Conservation (phyloP, 2,329 filamentous ascomycete genomes). For the Alternaria metachromatica region DNA sequence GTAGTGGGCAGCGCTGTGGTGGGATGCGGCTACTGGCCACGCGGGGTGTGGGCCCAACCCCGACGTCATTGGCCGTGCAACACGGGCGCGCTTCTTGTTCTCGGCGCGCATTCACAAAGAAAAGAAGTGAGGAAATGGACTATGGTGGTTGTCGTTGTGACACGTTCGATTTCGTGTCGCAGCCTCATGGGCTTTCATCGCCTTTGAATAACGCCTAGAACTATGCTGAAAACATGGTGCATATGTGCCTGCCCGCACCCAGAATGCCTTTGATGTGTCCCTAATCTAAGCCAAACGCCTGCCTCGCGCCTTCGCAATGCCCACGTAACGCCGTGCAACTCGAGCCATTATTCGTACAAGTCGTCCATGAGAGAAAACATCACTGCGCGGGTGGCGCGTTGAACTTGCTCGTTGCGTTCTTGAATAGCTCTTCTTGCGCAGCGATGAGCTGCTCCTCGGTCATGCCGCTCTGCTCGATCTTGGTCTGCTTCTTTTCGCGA, state of each 20-base stretch:
- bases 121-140: neutral
- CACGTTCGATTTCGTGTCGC: neutral
- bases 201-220: slow-evolving; percentile 8
- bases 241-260: slow-evolving; percentile 8
- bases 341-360: slow-evolving; percentile 17
- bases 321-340: slow-evolving; percentile 32
- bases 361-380: slow-evolving; percentile 14
- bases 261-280: slow-evolving; percentile 18
- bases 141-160: neutral
- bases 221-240: slow-evolving; percentile 11
- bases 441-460: slow-evolving; percentile 87
- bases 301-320: slow-evolving; percentile 18
- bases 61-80: slow-evolving; percentile 19
- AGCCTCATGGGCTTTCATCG: neutral
- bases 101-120: slow-evolving; percentile 10
- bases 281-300: slow-evolving; percentile 34
- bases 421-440: slow-evolving; percentile 91
- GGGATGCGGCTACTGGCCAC: slow-evolving; percentile 35
- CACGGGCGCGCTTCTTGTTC: neutral
- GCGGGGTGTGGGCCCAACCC: slow-evolving; percentile 34
- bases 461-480: slow-evolving; percentile 93
- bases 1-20: slow-evolving; percentile 9
- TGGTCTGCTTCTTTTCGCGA: slow-evolving; percentile 95
- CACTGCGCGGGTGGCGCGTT: slow-evolving; percentile 56
- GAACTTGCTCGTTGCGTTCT: slow-evolving; percentile 77